These are phyloP conservation scores for Boletus tylopilopsis DNA, from an alignment of 768 basidiomycete genomes.

Conservation along the genomic window DNA sequence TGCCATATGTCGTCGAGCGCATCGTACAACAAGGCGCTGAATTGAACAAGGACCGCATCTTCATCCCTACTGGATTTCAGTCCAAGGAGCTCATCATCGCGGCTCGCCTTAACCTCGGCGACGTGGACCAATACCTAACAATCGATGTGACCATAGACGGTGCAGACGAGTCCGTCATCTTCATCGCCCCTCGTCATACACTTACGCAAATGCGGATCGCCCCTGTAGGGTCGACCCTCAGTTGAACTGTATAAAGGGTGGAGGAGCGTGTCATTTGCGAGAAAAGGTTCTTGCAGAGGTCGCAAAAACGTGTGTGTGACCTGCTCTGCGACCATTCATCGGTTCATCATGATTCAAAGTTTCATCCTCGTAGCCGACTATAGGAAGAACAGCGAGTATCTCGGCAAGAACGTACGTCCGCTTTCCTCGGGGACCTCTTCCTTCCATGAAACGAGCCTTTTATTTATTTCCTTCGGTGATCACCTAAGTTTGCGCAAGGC, in stretches of 20 bases:
- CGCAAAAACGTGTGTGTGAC: slow-evolving; percentile 62
- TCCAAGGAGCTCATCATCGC: slow-evolving; percentile 91
- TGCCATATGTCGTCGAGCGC: slow-evolving; percentile 94
- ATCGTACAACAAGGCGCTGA: slow-evolving; percentile 80
- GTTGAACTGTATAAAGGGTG: slow-evolving; percentile 95
- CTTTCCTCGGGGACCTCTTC: not conserved
- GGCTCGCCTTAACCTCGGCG: slow-evolving; percentile 73
- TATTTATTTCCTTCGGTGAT: not conserved
- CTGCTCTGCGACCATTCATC: not conserved
- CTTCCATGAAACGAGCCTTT: rapidly evolving
- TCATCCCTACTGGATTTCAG: slow-evolving; percentile 95
- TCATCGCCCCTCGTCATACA: not conserved
- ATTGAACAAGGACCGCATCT: slow-evolving; percentile 76
- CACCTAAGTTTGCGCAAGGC: slow-evolving; percentile 70
- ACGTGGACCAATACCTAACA: slow-evolving; percentile 81
- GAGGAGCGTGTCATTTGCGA: slow-evolving; percentile 92
- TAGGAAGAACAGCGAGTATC: slow-evolving; percentile 81
- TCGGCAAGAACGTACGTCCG: slow-evolving; percentile 75
- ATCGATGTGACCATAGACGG: slow-evolving; percentile 99
- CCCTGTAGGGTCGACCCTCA: slow-evolving; percentile 69
- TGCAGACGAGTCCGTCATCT: slow-evolving; percentile 79
- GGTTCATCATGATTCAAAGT: slow-evolving; percentile 53
- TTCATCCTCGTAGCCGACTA: slow-evolving; percentile 93
- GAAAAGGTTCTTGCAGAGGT: slow-evolving; percentile 99
- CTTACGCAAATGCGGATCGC: not conserved